Evolutionary conservation across 768 basidiomycete genomes (phyloP), one percentile per base, ranked within the genome.

Genomic region (Epithele typhae): DNA sequence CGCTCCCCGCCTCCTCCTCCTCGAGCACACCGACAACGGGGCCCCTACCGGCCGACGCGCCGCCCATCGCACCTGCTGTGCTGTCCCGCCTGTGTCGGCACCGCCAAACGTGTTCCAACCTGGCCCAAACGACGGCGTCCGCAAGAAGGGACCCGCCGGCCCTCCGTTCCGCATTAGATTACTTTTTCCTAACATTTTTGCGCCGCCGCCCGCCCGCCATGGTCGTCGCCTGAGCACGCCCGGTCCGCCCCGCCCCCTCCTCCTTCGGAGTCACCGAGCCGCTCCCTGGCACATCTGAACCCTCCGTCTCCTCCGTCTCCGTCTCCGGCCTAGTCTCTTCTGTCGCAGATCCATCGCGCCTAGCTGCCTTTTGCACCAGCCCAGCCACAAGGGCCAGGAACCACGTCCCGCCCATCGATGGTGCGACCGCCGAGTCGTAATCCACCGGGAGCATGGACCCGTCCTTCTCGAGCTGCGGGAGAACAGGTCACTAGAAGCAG

Each of bases 361-460:
- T 48, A 40, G 22, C 33, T 24, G 57, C 35, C 43, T 61, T 55
- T 19, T 52, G 41, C 53, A 54, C 24, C 22, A 72, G 55, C 5
- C 59, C 66, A 46, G 56, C 64, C 48, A 76, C 51, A 21, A 87
- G 62, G 12, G 70, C 59, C 49, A 82, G 56, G 57, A 85, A 82
- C 90, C 90, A 93, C 3, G 89, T 92, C 42, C 74, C 70, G 25
- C 61, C 62, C 23, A 88, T 52, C 6, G 75, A 69, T n/a, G 90
- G 84, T 4, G 66, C 66, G 2, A 64, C 65, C 15, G 79, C 85
- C 3, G 81, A 76, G 21, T 72, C 75, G 30, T 75, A 68, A 63
- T 89, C 78, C 37, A 88, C 67, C 14, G 72, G 66, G 27, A 82
- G 72, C 57, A 81, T 65, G 12, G 74, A 68, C 6, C 84, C 85